Conservation (phyloP, 495 filamentous ascomycete genomes). For the Penicillium desertorum region DNA sequence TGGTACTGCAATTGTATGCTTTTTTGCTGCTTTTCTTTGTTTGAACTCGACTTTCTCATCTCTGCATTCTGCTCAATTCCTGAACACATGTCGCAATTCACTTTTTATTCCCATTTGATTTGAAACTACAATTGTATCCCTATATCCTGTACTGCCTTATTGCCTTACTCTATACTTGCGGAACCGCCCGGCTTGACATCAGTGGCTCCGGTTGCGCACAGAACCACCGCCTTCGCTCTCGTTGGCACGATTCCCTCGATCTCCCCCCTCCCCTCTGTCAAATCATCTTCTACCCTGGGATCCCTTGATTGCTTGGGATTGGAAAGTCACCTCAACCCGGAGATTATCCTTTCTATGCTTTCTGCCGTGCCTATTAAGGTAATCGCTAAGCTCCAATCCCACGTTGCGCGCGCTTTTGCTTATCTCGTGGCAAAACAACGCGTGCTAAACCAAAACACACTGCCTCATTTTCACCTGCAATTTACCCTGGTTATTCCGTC, state of each 20-base stretch:
- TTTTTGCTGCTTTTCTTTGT: neutral
- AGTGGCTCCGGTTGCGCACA: slow-evolving; percentile 33
- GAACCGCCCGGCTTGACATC: slow-evolving; percentile 38
- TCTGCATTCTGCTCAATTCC: slow-evolving; percentile 6
- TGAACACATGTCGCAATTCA: slow-evolving; percentile 10
- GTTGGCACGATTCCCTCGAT: slow-evolving; percentile 31
- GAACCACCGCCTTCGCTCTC: slow-evolving; percentile 24
- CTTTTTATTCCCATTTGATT: neutral
- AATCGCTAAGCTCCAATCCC: slow-evolving; percentile 26
- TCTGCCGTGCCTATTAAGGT: slow-evolving; percentile 16
- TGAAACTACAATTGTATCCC: slow-evolving; percentile 1
- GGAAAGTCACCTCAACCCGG: slow-evolving; percentile 19
- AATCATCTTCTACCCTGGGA: slow-evolving; percentile 33
- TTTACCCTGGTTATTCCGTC: slow-evolving; percentile 16
- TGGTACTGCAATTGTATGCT: slow-evolving; percentile 1
- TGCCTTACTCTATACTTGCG: slow-evolving; percentile 13
- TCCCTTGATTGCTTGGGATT: slow-evolving; percentile 24
- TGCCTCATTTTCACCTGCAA: slow-evolving; percentile 8
- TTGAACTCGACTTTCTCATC: neutral
- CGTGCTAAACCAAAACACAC: slow-evolving; percentile 11
- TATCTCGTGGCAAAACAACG: slow-evolving; percentile 30
- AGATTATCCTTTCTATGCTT: slow-evolving; percentile 17
- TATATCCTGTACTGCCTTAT: neutral
- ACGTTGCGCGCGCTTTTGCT: slow-evolving; percentile 30
- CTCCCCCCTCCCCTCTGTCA: slow-evolving; percentile 26